phyloP scores from a whole-genome alignment of 257 asterid species.

The Salvia splendens region DNA sequence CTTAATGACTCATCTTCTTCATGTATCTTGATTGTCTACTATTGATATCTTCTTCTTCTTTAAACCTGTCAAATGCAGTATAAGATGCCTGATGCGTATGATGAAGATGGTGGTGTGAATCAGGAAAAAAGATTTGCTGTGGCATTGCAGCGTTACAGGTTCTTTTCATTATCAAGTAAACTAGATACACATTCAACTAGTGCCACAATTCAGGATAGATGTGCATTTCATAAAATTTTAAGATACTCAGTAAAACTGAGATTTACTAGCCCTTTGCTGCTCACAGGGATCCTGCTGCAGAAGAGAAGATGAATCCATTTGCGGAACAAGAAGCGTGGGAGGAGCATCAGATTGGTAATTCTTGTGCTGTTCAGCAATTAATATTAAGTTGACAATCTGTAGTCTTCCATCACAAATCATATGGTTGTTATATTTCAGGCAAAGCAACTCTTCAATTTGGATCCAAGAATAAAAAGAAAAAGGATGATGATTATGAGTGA shows the following conservation, averaged over 20 bases:
- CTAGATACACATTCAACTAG: constrained; percentile 13
- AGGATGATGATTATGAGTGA: constrained; percentile 76
- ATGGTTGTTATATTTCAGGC: constrained; percentile 49
- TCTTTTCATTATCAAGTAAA: constrained; percentile 23
- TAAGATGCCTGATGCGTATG: constrained; percentile 78
- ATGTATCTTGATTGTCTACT: constrained; percentile 3
- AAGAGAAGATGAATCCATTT: constrained; percentile 94
- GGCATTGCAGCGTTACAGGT: constrained; percentile 52
- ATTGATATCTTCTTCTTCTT: constrained; percentile 14
- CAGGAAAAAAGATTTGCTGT: constrained; percentile 57
- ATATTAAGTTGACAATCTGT: constrained; percentile 12
- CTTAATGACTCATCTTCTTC: constrained; percentile 18
- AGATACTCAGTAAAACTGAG: constrained; percentile 12
- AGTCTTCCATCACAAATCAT: constrained; percentile 34
- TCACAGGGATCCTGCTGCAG: constrained; percentile 72
- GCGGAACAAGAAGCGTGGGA: constrained; percentile 99
- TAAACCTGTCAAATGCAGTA: constrained; percentile 50
- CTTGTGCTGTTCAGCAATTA: constrained; percentile 20
- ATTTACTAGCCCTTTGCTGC: constrained; percentile 29
- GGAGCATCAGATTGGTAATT: constrained; percentile 88
- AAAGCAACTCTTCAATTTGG: constrained; percentile 87
- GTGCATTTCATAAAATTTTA: neutral
- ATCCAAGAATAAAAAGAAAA: constrained; percentile 63
- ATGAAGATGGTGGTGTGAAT: constrained; percentile 47
- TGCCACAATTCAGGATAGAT: constrained; percentile 22